phyloP scores from a whole-genome alignment of 1,139 yeast species.

The Debaryomyces udenii region DNA sequence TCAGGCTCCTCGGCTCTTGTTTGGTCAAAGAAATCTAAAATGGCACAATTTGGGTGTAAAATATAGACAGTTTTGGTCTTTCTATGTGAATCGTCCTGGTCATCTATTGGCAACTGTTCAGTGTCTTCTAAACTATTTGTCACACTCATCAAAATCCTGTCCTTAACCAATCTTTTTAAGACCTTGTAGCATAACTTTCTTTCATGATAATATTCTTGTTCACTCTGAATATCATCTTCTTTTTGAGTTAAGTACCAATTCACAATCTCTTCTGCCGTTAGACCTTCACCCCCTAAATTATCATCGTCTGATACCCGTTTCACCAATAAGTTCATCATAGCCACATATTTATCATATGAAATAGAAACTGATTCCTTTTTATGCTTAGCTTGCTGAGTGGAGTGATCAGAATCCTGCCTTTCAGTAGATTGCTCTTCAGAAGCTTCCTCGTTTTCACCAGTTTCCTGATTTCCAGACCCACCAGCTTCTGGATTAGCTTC shows the following conservation, averaged over 20 bases:
- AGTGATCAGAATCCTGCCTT: conserved; percentile 8
- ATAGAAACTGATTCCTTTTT: conserved; percentile 47
- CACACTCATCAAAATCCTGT: conserved; percentile 81
- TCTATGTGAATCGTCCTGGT: conserved; percentile 25
- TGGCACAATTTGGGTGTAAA: conserved; percentile 88
- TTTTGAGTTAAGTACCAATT: conserved; percentile 81
- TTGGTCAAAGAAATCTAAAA: conserved; percentile 60
- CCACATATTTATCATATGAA: conserved; percentile 83
- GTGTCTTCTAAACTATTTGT: conserved; percentile 55
- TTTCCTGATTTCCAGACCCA: conserved; percentile 14
- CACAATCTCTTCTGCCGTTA: conserved; percentile 69
- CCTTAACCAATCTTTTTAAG: conserved; percentile 80
- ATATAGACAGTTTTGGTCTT: conserved; percentile 55
- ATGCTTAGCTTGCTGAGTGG: conserved; percentile 12
- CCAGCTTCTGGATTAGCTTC: conserved; percentile 44
- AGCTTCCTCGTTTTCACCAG: conserved; percentile 10
- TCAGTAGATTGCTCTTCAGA: conserved; percentile 14
- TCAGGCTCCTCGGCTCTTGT: conserved; percentile 26
- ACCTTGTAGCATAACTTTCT: conserved; percentile 77
- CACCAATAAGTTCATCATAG: conserved; percentile 81
- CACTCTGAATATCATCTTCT: conserved; percentile 72
- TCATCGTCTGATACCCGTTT: conserved; percentile 67
- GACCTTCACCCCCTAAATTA: conserved; percentile 59
- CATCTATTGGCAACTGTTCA: conserved; percentile 31
- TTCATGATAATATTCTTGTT: conserved; percentile 72